phyloP scores from a whole-genome alignment of 2,329 filamentous ascomycete genomes.

The Stemphylium lycopersici region DNA sequence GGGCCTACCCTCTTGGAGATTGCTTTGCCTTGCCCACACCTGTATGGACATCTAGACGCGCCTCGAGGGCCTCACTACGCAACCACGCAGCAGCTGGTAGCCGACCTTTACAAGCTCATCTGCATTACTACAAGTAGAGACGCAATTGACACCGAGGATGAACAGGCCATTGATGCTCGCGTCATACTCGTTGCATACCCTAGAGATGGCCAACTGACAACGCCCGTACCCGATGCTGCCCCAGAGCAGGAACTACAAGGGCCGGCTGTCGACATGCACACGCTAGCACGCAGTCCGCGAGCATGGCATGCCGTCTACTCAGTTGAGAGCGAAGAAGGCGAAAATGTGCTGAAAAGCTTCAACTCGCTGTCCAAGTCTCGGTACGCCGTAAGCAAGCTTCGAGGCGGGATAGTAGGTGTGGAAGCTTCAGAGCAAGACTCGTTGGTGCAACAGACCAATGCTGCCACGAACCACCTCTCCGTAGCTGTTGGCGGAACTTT shows the following conservation, averaged over 20 bases:
- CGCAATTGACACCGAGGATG: slow-evolving; percentile 67
- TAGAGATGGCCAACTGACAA: slow-evolving; percentile 35
- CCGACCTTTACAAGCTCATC: slow-evolving; percentile 78
- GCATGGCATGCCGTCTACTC: slow-evolving; percentile 71
- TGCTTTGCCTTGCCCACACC: slow-evolving; percentile 68
- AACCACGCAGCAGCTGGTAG: slow-evolving; percentile 74
- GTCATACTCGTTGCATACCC: slow-evolving; percentile 74
- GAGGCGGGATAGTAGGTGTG: slow-evolving; percentile 44
- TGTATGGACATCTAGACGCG: slow-evolving; percentile 58
- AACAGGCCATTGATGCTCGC: slow-evolving; percentile 76
- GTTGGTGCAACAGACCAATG: slow-evolving; percentile 6
- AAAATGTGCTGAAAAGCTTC: slow-evolving; percentile 61
- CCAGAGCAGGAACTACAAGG: slow-evolving; percentile 49
- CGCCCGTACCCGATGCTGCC: slow-evolving; percentile 29
- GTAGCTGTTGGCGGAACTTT: slow-evolving; percentile 93
- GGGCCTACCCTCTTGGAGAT: slow-evolving; percentile 59
- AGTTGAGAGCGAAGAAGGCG: slow-evolving; percentile 68
- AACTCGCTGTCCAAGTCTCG: slow-evolving; percentile 37
- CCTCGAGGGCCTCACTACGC: slow-evolving; percentile 67
- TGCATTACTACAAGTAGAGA: slow-evolving; percentile 72
- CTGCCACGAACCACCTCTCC: slow-evolving; percentile 57
- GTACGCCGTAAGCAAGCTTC: slow-evolving; percentile 42
- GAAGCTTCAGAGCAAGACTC: slow-evolving; percentile 5
- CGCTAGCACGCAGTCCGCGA: slow-evolving; percentile 56
- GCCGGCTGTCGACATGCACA: slow-evolving; percentile 58